Evolutionary conservation across 202 grass and related monocot genomes (phyloP), one percentile per base, ranked within the genome.

Genomic region (Saccharum hybrid): DNA sequence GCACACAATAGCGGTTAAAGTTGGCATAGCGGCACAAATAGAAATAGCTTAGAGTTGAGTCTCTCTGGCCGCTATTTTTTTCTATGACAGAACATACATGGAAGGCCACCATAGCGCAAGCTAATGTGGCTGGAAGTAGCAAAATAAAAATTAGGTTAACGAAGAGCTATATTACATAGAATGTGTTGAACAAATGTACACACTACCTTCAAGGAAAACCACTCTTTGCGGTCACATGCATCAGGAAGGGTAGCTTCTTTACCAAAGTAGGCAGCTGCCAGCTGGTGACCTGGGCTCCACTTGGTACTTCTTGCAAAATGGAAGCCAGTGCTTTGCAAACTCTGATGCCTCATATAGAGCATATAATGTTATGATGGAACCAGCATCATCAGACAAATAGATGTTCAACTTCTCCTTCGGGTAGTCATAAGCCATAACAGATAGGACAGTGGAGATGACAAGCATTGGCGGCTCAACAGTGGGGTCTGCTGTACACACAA

Each of bases 371-470:
- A 88, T 33, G 61, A 84, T 26, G 2, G 92, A 97, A 16, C 92
- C 90, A 68, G 81, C 86, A 36, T 97, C 94, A 69, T 97, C 94
- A 22, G 94, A 97, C 1, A 97, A 79, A 85, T 94, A 97, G 10
- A 94, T 62, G 62, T 84, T 94, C 38, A 97, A 78, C 71, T 97
- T 94, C 75, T 92, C 88, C 0, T 90, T 18, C 13, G 88, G 86
- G 40, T 94, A 94, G 75, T 94, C 87, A 64, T 97, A 97, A 66
- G 90, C 90, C 94, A 97, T 93, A 16, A 93, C 82, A 31, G 94
- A 97, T 18, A 97, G 86, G 77, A 94, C 75, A 3, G 92, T 97
- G 64, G 88, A 91, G 52, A 93, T 85, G 68, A 97, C 94, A 71
- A 97, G 78, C 64, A 70, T 94, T 37, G 90, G 92, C 36, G 94